phyloP scores from a whole-genome alignment of 495 filamentous ascomycete species.

The Podospora sp. region DNA sequence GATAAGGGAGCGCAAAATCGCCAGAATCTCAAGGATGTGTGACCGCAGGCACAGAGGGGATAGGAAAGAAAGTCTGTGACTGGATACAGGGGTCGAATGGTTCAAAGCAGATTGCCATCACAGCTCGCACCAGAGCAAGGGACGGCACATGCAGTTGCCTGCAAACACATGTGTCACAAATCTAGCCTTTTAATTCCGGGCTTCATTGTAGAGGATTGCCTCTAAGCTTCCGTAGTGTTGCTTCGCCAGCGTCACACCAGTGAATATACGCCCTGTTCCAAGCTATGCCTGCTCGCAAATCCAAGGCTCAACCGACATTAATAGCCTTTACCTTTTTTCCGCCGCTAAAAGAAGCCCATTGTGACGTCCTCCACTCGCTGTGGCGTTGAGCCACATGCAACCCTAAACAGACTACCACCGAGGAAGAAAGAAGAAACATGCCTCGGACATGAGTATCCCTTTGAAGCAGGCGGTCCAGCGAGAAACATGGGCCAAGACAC shows the following conservation, averaged over 20 bases:
- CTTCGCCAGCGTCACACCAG: background rate
- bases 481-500: background rate
- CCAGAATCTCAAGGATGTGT: no score
- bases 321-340: background rate
- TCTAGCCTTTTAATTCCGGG: background rate
- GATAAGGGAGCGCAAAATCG: no score
- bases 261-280: background rate
- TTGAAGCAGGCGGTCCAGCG: background rate
- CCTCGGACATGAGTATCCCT: constrained; percentile 5
- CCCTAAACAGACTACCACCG: background rate
- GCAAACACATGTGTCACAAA: background rate
- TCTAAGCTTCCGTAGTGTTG: background rate
- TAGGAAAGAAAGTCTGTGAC: no score
- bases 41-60: no score
- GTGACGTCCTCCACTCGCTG: background rate
- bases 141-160: no score
- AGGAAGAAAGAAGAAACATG: background rate
- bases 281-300: background rate
- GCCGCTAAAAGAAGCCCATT: background rate
- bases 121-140: no score
- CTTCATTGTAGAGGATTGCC: background rate
- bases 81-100: no score
- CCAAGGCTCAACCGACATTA: background rate
- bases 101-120: no score
- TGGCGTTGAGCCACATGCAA: background rate